Evolutionary conservation across 139 green algal genomes (phyloP).

Genomic region (Pedinophyceae sp.): DNA sequence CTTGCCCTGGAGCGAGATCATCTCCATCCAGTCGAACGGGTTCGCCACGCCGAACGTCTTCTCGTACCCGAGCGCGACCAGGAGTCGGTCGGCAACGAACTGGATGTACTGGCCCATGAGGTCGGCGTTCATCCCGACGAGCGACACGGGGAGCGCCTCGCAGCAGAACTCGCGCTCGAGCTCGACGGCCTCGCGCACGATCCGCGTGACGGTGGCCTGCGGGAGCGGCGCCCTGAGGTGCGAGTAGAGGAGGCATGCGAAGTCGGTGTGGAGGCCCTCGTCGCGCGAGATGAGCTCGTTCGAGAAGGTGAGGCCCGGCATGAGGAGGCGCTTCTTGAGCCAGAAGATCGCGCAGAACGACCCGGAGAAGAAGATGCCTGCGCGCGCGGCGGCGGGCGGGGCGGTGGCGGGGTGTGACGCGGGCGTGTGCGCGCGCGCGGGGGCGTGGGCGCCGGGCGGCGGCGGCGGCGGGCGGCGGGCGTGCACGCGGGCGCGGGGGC

Average conservation of each 20-base stretch:
- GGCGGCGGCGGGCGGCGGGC: too few relatives aligned
- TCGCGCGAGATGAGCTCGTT: conserved; percentile 68
- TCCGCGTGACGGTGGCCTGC: conserved; percentile 9
- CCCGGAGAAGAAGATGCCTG: conserved; percentile 59
- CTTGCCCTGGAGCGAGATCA: conserved; percentile 55
- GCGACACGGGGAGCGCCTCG: conserved; percentile 31
- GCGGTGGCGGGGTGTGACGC: too few relatives aligned
- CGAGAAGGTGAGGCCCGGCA: conserved; percentile 57
- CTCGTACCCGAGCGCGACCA: conserved; percentile 32
- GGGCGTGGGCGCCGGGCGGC: too few relatives aligned
- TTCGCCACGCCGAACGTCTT: conserved; percentile 49
- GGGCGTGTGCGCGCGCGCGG: too few relatives aligned
- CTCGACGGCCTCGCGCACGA: conserved; percentile 43
- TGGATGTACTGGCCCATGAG: conserved; percentile 58
- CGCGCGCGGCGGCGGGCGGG: too few relatives aligned
- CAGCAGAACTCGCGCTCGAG: conserved; percentile 53
- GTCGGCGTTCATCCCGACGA: conserved; percentile 58
- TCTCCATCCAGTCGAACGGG: conserved; percentile 79
- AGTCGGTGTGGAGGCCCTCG: conserved; percentile 61
- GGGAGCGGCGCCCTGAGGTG: conserved; percentile 23
- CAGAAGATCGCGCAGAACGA: conserved; percentile 66
- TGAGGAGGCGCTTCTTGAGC: conserved; percentile 56
- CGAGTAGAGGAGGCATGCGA: conserved; percentile 50
- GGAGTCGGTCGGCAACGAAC: conserved; percentile 58
- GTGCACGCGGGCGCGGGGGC: too few relatives aligned